Evolutionary conservation across 2,329 filamentous ascomycete species (phyloP).

Genomic region (Claviceps sp.): DNA sequence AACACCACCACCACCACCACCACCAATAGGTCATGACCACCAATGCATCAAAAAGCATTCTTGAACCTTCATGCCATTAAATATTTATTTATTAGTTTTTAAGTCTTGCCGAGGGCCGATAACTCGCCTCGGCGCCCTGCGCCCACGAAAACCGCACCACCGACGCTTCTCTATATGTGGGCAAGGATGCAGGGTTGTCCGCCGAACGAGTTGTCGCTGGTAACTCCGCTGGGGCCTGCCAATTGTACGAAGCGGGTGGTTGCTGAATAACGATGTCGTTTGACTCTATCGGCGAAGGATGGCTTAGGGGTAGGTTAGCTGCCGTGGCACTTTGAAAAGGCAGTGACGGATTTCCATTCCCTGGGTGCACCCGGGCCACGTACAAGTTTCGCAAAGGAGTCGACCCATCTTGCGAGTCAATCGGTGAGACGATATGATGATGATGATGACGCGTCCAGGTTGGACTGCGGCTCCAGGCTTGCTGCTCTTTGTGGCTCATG

Average conservation of each 20-base stretch:
- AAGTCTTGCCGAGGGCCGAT: slow-evolving; percentile 12
- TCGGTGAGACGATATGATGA: neutral
- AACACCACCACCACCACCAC: neutral
- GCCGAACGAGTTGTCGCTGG: slow-evolving; percentile 13
- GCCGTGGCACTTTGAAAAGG: neutral
- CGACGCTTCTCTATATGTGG: slow-evolving; percentile 14
- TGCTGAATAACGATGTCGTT: neutral
- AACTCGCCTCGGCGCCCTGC: slow-evolving; percentile 14
- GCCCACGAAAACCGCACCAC: slow-evolving; percentile 18
- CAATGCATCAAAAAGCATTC: too few species aligned
- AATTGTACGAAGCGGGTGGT: neutral
- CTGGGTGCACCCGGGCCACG: neutral
- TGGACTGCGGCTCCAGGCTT: neutral
- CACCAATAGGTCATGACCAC: neutral
- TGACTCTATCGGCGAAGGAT: neutral
- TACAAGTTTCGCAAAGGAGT: neutral
- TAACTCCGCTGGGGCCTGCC: slow-evolving; percentile 3
- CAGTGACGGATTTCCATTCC: neutral
- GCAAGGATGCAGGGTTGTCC: slow-evolving; percentile 18
- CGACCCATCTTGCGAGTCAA: neutral
- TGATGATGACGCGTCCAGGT: neutral
- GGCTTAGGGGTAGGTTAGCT: neutral
- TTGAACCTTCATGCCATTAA: too few species aligned
- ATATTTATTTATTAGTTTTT: neutral
- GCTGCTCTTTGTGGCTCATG: neutral